phyloP scores from a whole-genome alignment of 179 eudicot species.

The Heliamphora pulchella region DNA sequence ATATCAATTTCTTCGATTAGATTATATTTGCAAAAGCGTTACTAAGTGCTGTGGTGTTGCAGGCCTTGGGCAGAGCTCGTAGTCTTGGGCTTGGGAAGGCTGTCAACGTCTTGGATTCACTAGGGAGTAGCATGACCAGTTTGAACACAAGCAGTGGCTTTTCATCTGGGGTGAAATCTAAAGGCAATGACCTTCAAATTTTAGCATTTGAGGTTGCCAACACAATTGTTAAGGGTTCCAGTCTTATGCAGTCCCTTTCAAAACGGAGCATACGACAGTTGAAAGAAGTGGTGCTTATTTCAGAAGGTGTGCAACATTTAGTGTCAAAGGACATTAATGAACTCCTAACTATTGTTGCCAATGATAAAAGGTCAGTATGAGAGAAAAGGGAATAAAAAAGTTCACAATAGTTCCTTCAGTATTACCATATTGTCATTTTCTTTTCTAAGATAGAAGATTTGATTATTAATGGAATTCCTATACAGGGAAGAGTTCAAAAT shows the following conservation, averaged over 20 bases:
- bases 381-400: background rate
- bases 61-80: conserved; percentile 49
- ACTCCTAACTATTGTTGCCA: conserved; percentile 69
- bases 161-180: conserved; percentile 54
- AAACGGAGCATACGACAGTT: conserved; percentile 55
- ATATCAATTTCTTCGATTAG: background rate
- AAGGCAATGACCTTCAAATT: conserved; percentile 56
- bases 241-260: conserved; percentile 77
- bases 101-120: conserved; percentile 78
- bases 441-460: conserved; percentile 1
- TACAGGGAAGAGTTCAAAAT: conserved; percentile 77
- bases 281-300: conserved; percentile 69
- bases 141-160: conserved; percentile 70
- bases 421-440: background rate
- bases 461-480: conserved; percentile 5
- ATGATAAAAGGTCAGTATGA: conserved; percentile 69
- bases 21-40: background rate
- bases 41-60: conserved; percentile 11
- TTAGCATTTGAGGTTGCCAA: conserved; percentile 93
- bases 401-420: background rate
- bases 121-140: conserved; percentile 81
- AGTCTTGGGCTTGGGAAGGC: conserved; percentile 73
- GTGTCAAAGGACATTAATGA: conserved; percentile 72
- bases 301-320: conserved; percentile 76
- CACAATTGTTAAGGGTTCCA: conserved; percentile 87